Base-by-base conservation (phyloP, 148 eudicot genomes). In the Simmondsia chinensis region DNA sequence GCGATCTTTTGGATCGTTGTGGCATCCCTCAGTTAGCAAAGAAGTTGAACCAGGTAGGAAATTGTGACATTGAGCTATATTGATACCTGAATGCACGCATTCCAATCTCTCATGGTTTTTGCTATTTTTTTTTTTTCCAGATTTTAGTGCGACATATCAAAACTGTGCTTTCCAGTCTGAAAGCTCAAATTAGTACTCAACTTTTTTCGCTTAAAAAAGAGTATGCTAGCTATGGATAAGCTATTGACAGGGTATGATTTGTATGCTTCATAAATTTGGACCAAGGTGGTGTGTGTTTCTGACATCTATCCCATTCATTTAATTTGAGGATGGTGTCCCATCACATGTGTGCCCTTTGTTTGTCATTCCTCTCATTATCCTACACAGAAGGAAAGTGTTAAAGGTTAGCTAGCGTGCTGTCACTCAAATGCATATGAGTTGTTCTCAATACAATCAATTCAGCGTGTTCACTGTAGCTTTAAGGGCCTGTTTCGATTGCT, bases 191-290 rank as follows among this genome's bases (percentile, higher is more conserved):
- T 46, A 93, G 77, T 12, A 50, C 73, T 27, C 72, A 73, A 25
- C 67, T 93, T 43, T 80, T 80, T 44, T 61, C 87, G 30, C 87
- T 83, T 58, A 86, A 94, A 9, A 93, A 93, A 72, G 99, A 93
- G 84, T 83, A 79, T 53, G 91, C 96, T 29, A 82, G 99, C 66
- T 93, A 79, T 64, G 99, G 99, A 53, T 96, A 93, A 49, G 71
- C 78, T 33, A 72, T 80, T 32, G 99, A 91, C 30, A 91, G 82
- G 88, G 99, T 80, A 46, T 50, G 52, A 20, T 33, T 26, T 27
- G 1, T 26, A 6, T 6, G 22, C 8, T n/a, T 46, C 7, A n/a
- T n/a, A 54, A 20, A n/a, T n/a, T n/a, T n/a, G n/a, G n/a, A n/a
- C n/a, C n/a, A n/a, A n/a, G n/a, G n/a, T n/a, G n/a, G n/a, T n/a